Base-by-base conservation (phyloP, 192 early-diverging fungal species). In the Coemansia sp. region DNA sequence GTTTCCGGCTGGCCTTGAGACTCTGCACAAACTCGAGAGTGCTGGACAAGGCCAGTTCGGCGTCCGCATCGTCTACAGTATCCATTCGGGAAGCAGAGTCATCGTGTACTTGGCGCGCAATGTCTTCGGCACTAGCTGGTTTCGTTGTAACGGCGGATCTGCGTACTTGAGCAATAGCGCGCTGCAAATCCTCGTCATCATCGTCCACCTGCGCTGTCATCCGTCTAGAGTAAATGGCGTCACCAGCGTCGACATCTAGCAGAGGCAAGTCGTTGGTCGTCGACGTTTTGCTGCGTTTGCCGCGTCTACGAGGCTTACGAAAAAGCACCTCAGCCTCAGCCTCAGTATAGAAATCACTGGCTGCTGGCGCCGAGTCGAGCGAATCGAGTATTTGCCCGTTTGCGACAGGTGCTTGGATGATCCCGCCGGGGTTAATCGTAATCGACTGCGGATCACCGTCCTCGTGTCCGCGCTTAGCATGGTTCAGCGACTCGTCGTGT, bases 111-210 rank as follows among this genome's bases (percentile, higher is more conserved):
- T 62, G 58, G 21, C 18, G 7, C 3, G 58, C 64, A 33, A 72
- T 65, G 33, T 61, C 56, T 37, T 60, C 50, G 52, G 68, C 36
- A 3, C 24, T 56, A 19, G 75, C 75, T 0, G 85, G 8, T 9
- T 33, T 48, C 1, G 9, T n/a, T 8, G 32, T 22, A 1, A 8
- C 12, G 17, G 32, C 86, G 35, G 85, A 50, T 19, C 87, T 70
- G 35, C 96, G 83, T 11, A 91, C 82, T 9, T 84, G 73, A 0
- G 93, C 86, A n/a, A 98, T 72, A 9, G 94, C 91, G 19, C 72
- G 67, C 58, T 96, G 94, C 38, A 98, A 66, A 53, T 98, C 96
- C 61, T 97, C 95, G 66, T 98, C 96, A 61, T 98, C 96, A 14
- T 95, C 93, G 81, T 89, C 88, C 63, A 91, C 12, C 24, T 33